Conservation (phyloP, 2,329 filamentous ascomycete genomes). For the Fusarium protoensiforme region DNA sequence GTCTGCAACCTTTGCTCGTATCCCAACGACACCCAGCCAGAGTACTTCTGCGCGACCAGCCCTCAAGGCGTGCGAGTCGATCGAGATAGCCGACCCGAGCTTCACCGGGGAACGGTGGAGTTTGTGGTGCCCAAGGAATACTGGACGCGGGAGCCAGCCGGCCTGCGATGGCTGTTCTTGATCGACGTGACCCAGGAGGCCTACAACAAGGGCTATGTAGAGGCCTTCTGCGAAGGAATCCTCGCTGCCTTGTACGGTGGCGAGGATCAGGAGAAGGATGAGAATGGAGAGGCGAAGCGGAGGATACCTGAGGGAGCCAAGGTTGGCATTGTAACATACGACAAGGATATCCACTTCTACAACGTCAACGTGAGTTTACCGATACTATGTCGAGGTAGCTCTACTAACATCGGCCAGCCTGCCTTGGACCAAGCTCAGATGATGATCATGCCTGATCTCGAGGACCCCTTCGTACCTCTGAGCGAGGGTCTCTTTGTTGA, state of each 20-base stretch:
- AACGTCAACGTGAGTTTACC: slow-evolving; percentile 79
- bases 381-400: background rate
- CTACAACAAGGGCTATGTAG: slow-evolving; percentile 88
- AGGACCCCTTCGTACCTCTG: slow-evolving; percentile 94
- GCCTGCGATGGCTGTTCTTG: slow-evolving; percentile 87
- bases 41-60: slow-evolving; percentile 94
- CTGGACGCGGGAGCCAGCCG: slow-evolving; percentile 94
- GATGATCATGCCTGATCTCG: slow-evolving; percentile 97
- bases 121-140: slow-evolving; percentile 98
- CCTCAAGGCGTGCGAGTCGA: slow-evolving; percentile 89
- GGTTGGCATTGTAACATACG: slow-evolving; percentile 94
- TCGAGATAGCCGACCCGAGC: slow-evolving; percentile 86
- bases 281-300: slow-evolving; percentile 63
- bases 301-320: slow-evolving; percentile 82
- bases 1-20: slow-evolving; percentile 99
- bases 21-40: slow-evolving; percentile 90
- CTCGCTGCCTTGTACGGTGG: slow-evolving; percentile 84
- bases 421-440: slow-evolving; percentile 90
- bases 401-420: slow-evolving; percentile 59
- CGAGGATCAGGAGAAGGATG: slow-evolving; percentile 61
- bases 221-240: slow-evolving; percentile 91
- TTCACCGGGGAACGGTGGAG: slow-evolving; percentile 92
- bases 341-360: slow-evolving; percentile 98
- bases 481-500: slow-evolving; percentile 95
- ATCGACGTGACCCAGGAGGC: slow-evolving; percentile 95